These are phyloP conservation scores for Prunus yedoensis DNA, from an alignment of 331 rosid genomes.

Conservation along the genomic window DNA sequence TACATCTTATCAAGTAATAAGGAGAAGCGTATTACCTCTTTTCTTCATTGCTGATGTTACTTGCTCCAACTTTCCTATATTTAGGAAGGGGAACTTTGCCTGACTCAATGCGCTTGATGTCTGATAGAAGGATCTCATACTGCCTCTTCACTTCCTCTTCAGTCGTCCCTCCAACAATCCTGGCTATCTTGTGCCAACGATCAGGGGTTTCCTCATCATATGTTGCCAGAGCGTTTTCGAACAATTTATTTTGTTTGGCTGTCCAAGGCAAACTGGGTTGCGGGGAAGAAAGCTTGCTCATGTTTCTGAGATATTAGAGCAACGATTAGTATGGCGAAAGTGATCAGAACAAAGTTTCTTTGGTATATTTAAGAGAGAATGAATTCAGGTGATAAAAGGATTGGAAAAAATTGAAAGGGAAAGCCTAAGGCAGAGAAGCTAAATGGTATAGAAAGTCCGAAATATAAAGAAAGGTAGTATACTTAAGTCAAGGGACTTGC, in stretches of 20 bases:
- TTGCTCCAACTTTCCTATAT: slow-evolving; percentile 28
- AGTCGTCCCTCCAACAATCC: slow-evolving; percentile 57
- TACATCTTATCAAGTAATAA: neutral
- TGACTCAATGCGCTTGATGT: slow-evolving; percentile 57
- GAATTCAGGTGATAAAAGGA: slow-evolving; percentile 24
- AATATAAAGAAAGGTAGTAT: neutral
- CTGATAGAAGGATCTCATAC: slow-evolving; percentile 56
- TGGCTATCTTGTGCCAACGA: slow-evolving; percentile 63
- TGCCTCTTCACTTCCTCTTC: slow-evolving; percentile 62
- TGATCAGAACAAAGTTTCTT: slow-evolving; percentile 11
- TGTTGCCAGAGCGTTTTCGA: slow-evolving; percentile 74
- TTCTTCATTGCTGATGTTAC: slow-evolving; percentile 24
- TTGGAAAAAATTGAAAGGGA: slow-evolving; percentile 14
- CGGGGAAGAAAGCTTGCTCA: slow-evolving; percentile 38
- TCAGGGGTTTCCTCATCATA: slow-evolving; percentile 66
- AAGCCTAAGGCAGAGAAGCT: slow-evolving; percentile 12
- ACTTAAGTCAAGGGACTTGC: slow-evolving; percentile 25
- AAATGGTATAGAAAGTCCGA: slow-evolving; percentile 19
- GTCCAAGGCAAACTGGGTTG: slow-evolving; percentile 47
- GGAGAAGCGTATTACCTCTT: slow-evolving; percentile 32
- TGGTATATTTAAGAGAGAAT: slow-evolving; percentile 21
- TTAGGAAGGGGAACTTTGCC: slow-evolving; percentile 56
- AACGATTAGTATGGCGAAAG: slow-evolving; percentile 9
- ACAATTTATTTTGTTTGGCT: slow-evolving; percentile 60
- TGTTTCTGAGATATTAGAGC: slow-evolving; percentile 29